phyloP scores from a whole-genome alignment of 352 stramenopile species.

The Phytophthora sansomeana region DNA sequence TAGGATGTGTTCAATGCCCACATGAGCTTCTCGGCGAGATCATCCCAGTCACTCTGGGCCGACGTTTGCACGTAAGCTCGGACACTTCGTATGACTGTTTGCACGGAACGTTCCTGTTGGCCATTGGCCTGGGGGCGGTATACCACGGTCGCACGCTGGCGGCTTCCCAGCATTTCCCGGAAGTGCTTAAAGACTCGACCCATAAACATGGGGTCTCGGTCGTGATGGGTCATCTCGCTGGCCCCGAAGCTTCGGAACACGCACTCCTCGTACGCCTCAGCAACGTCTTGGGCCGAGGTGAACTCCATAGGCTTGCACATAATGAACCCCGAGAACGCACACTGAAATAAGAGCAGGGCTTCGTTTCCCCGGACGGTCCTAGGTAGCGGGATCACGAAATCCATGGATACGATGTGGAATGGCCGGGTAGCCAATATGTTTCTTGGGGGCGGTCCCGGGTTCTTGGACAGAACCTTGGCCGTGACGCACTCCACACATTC shows the following conservation, averaged over 20 bases:
- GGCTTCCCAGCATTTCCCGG: slow-evolving; percentile 25
- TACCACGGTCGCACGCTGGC: slow-evolving; percentile 35
- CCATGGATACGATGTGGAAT: slow-evolving; percentile 24
- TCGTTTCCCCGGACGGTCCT: neutral
- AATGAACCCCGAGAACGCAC: slow-evolving; percentile 27
- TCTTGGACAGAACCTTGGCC: neutral
- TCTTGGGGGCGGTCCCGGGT: slow-evolving; percentile 9
- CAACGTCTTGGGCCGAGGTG: slow-evolving; percentile 21
- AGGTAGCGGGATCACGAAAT: slow-evolving; percentile 20
- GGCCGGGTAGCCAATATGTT: slow-evolving; percentile 9
- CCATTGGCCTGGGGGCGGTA: slow-evolving; percentile 43
- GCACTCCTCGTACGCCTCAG: slow-evolving; percentile 31
- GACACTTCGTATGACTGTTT: slow-evolving; percentile 37
- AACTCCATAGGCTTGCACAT: slow-evolving; percentile 31
- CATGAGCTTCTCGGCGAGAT: slow-evolving; percentile 31
- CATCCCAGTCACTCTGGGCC: slow-evolving; percentile 42
- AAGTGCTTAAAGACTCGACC: slow-evolving; percentile 38
- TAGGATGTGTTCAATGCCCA: slow-evolving; percentile 31
- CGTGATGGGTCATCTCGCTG: slow-evolving; percentile 20
- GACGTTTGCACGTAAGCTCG: slow-evolving; percentile 27
- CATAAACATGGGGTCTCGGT: slow-evolving; percentile 46
- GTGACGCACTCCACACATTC: too few species aligned
- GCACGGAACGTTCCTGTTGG: slow-evolving; percentile 42
- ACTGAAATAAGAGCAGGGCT: too few species aligned
- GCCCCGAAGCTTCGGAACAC: slow-evolving; percentile 40